A percentile compares a stretch with the other conserved stretches of the same genome.
Conservation (phyloP, 2,329 filamentous ascomycete species). For the Daldinia sp. region DNA sequence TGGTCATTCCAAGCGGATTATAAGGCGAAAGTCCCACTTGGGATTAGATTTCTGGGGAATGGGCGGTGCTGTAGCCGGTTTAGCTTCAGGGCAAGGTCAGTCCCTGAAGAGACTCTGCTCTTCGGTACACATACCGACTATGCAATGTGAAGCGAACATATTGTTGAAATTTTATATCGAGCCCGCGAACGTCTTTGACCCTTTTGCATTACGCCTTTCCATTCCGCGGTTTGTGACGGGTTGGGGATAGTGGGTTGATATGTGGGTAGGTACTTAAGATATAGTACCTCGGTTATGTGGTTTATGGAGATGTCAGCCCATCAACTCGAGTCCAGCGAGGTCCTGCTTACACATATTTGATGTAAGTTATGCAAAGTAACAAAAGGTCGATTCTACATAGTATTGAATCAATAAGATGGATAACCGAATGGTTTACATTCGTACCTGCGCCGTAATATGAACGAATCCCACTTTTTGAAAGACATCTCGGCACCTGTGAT, state of each 20-base stretch:
- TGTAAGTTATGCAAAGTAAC: neutral
- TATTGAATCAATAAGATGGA: slow-evolving; percentile 1
- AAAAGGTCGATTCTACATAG: neutral
- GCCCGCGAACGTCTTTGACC: neutral
- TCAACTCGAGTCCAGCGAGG: neutral
- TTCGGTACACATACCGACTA: slow-evolving; percentile 17
- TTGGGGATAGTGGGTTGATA: neutral
- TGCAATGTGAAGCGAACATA: neutral
- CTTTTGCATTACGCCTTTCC: neutral
- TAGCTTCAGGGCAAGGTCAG: slow-evolving; percentile 23
- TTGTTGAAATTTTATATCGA: neutral
- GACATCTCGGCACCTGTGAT: slow-evolving; percentile 6
- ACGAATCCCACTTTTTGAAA: slow-evolving; percentile 10
- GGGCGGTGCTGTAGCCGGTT: slow-evolving; percentile 4
- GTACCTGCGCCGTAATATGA: slow-evolving; percentile 1
- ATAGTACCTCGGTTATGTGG: slow-evolving; percentile 3
- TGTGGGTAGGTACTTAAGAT: neutral
- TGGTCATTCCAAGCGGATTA: slow-evolving; percentile 12
- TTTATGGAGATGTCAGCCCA: slow-evolving; percentile 1
- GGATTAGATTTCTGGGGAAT: slow-evolving; percentile 17
- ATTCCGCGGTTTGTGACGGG: neutral
- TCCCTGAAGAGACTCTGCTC: slow-evolving; percentile 9
- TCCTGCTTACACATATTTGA: neutral
- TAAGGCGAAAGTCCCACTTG: slow-evolving; percentile 28
- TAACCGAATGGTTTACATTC: neutral